Base-by-base conservation (phyloP, 164 flowering plant species). In the Magnolia kwangsiensis region DNA sequence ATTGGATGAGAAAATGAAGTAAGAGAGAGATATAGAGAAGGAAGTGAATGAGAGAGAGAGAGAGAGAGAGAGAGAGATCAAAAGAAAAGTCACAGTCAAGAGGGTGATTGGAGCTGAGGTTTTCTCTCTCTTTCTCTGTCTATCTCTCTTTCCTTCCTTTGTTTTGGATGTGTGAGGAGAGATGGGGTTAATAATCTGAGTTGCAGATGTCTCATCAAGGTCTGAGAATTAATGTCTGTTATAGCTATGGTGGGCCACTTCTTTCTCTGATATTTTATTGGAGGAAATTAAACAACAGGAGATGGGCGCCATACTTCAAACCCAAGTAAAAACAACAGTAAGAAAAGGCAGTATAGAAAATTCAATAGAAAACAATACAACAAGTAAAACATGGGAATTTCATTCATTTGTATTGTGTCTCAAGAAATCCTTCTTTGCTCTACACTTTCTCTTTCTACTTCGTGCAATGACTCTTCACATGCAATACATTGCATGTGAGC, bases 181-280 rank as follows among this genome's bases (percentile, higher is more conserved):
- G 75, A 72, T 71, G 85, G 74, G 74, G 78, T 80, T 58, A 82
- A 80, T 78, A 78, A 85, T 81, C 78, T 74, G 84, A 82, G 81
- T 82, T 83, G 82, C 78, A 85, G 75, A 77, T 78, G 89, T 88
- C 88, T 83, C 73, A 77, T 88, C 85, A 74, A 77, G 75, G 71
- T 68, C 76, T 77, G 76, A 74, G 78, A 81, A 81, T 81, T 79
- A 76, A 85, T 81, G 86, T 82, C 78, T 81, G 77, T 79, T 82
- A 84, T 83, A 78, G 81, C 70, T 51, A 37, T 73, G 74, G 83
- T 81, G 81, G 83, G 80, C 78, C 78, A 72, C 66, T 78, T 75
- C 23, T 16, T 55, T 20, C 55, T n/a, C 58, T 81, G 74, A 81
- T 78, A 81, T 73, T 74, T 69, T 73, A 76, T 63, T 72, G 50